Conservation (phyloP, 371 early-diverging fungal genomes). For the Actinomortierella ambigua region DNA sequence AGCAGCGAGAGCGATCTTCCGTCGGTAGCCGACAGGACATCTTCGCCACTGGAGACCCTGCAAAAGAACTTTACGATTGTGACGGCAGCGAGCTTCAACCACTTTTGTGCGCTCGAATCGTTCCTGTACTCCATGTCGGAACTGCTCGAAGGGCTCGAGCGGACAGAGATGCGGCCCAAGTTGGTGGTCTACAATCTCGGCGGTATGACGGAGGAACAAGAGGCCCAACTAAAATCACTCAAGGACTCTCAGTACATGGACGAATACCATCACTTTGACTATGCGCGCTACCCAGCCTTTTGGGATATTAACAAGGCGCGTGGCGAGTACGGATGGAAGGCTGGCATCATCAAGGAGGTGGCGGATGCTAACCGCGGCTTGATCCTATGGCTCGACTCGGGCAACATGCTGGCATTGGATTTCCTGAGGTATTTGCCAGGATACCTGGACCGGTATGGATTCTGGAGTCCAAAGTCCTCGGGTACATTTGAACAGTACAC, state of each 20-base stretch:
- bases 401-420: conserved; percentile 59
- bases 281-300: conserved; percentile 59
- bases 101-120: conserved; percentile 64
- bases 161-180: conserved; percentile 40
- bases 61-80: conserved; percentile 55
- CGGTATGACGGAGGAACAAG: conserved; percentile 44
- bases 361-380: conserved; percentile 54
- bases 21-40: conserved; percentile 15
- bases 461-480: conserved; percentile 63
- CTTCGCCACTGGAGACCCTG: conserved; percentile 32
- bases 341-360: conserved; percentile 66
- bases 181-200: conserved; percentile 56
- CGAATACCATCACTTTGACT: conserved; percentile 58
- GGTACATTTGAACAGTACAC: conserved; percentile 60
- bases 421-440: conserved; percentile 53
- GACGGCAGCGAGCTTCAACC: conserved; percentile 67
- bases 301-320: conserved; percentile 65
- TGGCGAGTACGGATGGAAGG: conserved; percentile 74
- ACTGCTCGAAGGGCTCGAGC: conserved; percentile 43
- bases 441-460: conserved; percentile 52
- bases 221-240: conserved; percentile 35
- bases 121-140: conserved; percentile 59
- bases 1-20: conserved; percentile 26
- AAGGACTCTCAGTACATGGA: conserved; percentile 48
- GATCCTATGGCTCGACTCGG: conserved; percentile 67